Base-by-base conservation (phyloP, 2,329 filamentous ascomycete species). In the Cercospora sp. region DNA sequence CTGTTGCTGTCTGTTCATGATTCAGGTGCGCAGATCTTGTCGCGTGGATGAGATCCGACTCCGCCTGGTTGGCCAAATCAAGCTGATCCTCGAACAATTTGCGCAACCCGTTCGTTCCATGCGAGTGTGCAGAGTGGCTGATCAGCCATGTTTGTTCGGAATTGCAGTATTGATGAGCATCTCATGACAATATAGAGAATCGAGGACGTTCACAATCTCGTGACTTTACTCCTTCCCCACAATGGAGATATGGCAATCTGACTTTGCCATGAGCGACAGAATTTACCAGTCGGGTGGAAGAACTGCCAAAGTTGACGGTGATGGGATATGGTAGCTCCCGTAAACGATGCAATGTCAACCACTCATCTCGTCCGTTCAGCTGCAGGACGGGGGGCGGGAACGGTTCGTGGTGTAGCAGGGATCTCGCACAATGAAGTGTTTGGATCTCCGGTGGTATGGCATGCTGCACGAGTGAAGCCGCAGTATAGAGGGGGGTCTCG, bases 391-490 rank as follows among this genome's bases (percentile, higher is more conserved):
- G 9, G 3, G 20, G 13, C 18, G 5, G 45, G 45, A 23, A 51
- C 9, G 45, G 45, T 51, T 36, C 58, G 31, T 60, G 58, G 58
- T 42, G 36, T 40, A 23, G n/a, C 58, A 60, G 58, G 58, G 58
- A 40, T 60, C 8, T 51, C 45, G 45, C 18, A 18, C 28, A 40
- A 36, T 28, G 18, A n/a, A 40, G 20, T 60, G 31, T 36, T 60
- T 60, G 58, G 58, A 40, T 16, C 6, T 60, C 58, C 58, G 45
- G 45, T 51, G 45, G 45, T 51, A 51, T 48, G n/a, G 9, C 42
- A 48, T 60, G 57, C 18, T 23, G 18, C 31, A 60, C 58, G 28
- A 40, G 58, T 40, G 16, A 40, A 33, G 58, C 58, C 28, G 33
- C 30, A 42, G 31, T 26, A n/a, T 4, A 36, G 20, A 20, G 12